Evolutionary conservation across 2,329 filamentous ascomycete species (phyloP), one percentile per base, ranked within the genome.

Genomic region (Xylaria digitata): DNA sequence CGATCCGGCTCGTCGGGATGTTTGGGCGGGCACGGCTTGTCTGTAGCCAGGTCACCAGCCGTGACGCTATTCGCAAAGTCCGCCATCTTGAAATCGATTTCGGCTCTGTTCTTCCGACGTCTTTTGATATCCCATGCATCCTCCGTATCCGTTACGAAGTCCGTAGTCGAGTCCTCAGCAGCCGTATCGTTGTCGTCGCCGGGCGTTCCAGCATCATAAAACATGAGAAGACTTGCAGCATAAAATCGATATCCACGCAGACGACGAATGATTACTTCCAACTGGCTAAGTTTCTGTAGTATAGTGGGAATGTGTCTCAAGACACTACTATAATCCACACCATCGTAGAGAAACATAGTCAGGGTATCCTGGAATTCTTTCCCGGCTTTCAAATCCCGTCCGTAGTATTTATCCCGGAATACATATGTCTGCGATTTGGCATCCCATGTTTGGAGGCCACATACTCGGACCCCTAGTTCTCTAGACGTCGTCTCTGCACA

Each of bases 341-440:
- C 96, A 72, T 98, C 93, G 78, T 94, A 97, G 68, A 99, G 87
- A 77, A 98, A 99, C 32, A 92, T 89, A 59, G 90, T 95, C 5
- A 99, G 84, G 0, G 94, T 94, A 66, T 91, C 89, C 76, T 97
- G 92, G 75, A 99, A 98, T 76, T 98, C 93, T 2, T 86, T 84
- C 1, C 96, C 96, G 2, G 92, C 93, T 78, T 94, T 94, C 40
- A 99, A 83, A 72, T 93, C 89, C 61, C 96, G 91, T 1, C 96
- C 96, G 77, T 93, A 97, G 79, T 99, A 99, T 80, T 99, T 99
- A 85, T 99, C 96, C 77, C 97, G 92, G 76, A 98, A 99, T n/a
- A 94, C 85, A 76, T 97, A 97, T 53, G 88, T 89, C 75, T 96
- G 89, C 42, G 89, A 90, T 71, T 90, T 89, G 23, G 89, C 90